Evolutionary conservation across 257 asterid species (phyloP).

Genomic region (Solanum appendiculatum): DNA sequence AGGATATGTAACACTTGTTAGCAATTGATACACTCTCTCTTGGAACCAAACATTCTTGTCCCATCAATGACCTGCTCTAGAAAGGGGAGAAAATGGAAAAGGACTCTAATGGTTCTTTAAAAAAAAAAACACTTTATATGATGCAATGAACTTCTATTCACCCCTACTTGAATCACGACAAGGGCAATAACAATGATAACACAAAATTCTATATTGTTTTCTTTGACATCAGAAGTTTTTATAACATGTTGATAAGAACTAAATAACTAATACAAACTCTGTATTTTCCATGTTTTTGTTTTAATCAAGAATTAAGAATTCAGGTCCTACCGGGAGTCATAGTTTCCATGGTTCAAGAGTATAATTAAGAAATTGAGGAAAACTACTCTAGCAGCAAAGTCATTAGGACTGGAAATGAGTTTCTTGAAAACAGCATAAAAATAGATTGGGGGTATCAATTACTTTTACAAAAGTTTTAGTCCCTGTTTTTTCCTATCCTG

Average conservation of each 20-base stretch:
- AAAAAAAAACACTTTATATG: background rate
- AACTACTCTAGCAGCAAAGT: background rate
- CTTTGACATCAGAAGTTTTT: background rate
- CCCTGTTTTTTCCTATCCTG: background rate
- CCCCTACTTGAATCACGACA: background rate
- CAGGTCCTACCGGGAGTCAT: background rate
- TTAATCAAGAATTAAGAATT: background rate
- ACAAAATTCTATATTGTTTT: background rate
- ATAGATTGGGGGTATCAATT: background rate
- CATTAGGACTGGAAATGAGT: background rate
- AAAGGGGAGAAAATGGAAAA: background rate
- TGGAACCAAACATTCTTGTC: background rate
- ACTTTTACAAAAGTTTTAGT: background rate
- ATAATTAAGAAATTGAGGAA: background rate
- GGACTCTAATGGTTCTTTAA: background rate
- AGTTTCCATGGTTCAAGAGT: background rate
- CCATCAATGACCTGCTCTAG: background rate
- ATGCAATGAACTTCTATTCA: background rate
- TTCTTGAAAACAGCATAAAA: background rate
- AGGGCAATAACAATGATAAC: background rate
- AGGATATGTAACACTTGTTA: background rate
- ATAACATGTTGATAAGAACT: background rate
- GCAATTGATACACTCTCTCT: background rate
- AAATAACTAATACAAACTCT: background rate
- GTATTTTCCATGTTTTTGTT: background rate